Evolutionary conservation across 129 eudicot species (phyloP), one percentile per base, ranked within the genome.

Genomic region (Lonicera japonica): DNA sequence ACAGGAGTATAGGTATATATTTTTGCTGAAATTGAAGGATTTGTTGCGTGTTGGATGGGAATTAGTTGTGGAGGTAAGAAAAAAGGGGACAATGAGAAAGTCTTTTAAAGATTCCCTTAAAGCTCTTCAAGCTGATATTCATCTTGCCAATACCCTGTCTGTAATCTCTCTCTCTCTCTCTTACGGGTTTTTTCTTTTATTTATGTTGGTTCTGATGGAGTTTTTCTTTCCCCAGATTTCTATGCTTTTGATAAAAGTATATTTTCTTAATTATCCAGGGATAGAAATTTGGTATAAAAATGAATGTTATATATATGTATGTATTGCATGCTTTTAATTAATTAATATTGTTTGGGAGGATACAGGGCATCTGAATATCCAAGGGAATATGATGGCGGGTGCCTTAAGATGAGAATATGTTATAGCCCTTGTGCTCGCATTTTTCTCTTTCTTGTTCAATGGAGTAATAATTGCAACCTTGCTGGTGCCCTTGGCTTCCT

Each of bases 51-150:
- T 78, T 86, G 83, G 63, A 76, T 79, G 89, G 89, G 82, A 77
- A 63, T 82, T 63, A 54, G 54, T 48, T 67, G 66, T 19, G 24
- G 61, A 56, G 65, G 70, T n/a, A n/a, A n/a, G n/a, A n/a, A n/a
- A 67, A 41, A 39, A 57, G 56, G 43, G 52, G 59, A 77, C 57
- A 46, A 88, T 82, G 96, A 82, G 83, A 66, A 88, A 88, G 85
- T 79, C 77, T 60, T 85, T 88, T 51, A 88, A 88, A 69, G 96
- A 88, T 79, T 82, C 94, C 22, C 79, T 88, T 51, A 88, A 88
- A 82, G 86, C 94, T 13, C 96, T 88, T 77, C 85, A 88, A 85
- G 96, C 96, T 73, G 94, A 85, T 77, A 88, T 88, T 72, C 96
- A 84, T 25, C 87, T 79, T 75, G 96, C 94, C 77, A 88, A 88